Evolutionary conservation across 768 basidiomycete species (phyloP).

Genomic region (Tulasnella sp.): DNA sequence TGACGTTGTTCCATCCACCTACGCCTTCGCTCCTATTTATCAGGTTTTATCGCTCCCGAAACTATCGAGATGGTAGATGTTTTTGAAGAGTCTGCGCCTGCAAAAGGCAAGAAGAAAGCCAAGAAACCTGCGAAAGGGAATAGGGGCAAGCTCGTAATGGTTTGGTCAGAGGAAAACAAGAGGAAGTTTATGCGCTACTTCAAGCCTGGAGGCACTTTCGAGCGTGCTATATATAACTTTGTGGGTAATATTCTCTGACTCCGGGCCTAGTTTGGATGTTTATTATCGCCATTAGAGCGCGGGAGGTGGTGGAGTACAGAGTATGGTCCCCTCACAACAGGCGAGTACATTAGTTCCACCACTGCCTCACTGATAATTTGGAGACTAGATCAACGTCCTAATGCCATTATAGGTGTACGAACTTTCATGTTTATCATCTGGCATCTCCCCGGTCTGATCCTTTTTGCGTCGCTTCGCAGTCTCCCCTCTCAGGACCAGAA

Average conservation of each 20-base stretch:
- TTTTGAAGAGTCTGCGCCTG: conserved; percentile 5
- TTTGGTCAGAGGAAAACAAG: neutral
- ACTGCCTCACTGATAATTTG: neutral
- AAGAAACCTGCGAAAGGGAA: neutral
- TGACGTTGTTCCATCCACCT: neutral
- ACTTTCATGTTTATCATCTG: neutral
- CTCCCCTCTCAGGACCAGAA: neutral
- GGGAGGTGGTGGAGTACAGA: neutral
- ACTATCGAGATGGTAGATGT: neutral
- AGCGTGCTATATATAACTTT: neutral
- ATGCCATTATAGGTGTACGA: neutral
- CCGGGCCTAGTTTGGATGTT: neutral
- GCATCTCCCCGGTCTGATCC: neutral
- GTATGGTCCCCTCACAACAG: neutral
- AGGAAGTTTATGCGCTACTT: conserved; percentile 13
- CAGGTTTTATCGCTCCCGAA: conserved; percentile 19
- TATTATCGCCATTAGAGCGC: neutral
- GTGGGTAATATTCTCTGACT: neutral
- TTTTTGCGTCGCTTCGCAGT: neutral
- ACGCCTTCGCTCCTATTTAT: neutral
- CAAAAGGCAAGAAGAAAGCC: neutral
- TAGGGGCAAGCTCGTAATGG: conserved; percentile 11
- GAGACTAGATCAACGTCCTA: neutral
- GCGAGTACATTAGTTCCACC: neutral
- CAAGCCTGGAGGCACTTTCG: conserved; percentile 16